Base-by-base conservation (phyloP, 2,329 filamentous ascomycete genomes). In the Phialophora chinensis region DNA sequence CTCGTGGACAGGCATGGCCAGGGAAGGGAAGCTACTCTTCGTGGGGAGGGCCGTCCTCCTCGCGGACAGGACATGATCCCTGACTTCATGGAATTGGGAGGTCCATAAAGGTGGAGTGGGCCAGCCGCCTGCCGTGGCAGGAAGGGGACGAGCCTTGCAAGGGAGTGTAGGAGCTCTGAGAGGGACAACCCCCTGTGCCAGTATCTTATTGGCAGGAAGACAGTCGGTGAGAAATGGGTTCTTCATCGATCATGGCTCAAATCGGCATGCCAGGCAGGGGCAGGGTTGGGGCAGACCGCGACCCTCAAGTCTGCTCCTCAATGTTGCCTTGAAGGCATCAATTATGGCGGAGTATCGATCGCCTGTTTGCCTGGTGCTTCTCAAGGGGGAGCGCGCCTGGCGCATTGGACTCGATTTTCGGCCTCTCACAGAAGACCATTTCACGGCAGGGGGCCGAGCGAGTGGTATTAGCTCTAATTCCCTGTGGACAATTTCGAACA, bases 111-210 rank as follows among this genome's bases (percentile, higher is more conserved):
- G 49, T 52, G 49, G 49, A 52, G 49, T 52, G 23, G 49, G 25
- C 23, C 49, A 7, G 25, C 12, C 10, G 25, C 49, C 20, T 52
- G 27, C 25, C 49, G 49, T 52, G 49, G 49, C 49, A 52, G 49
- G 49, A 23, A 52, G 49, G 49, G 49, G 49, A 52, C 49, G 49
- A 52, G 49, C 23, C 49, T 29, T 23, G 38, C 38, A 44, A 44
- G 17, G 38, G 38, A 44, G 17, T 44, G 14, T 52, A 6, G 49
- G 10, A 12, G 20, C 20, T 25, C 49, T 27, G 20, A 5, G 7
- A 52, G 49, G 3, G 10, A 27, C 20, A 35, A 11, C 33, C 33
- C 49, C 49, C 25, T 14, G 49, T 23, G 5, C 12, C 49, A 4
- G 49, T 27, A 23, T 52, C 49, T 27, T 12, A 52, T 52, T 52